These are phyloP conservation scores for Monosporascus sp. DNA, from an alignment of 2,329 filamentous ascomycete genomes.

Conservation along the genomic window DNA sequence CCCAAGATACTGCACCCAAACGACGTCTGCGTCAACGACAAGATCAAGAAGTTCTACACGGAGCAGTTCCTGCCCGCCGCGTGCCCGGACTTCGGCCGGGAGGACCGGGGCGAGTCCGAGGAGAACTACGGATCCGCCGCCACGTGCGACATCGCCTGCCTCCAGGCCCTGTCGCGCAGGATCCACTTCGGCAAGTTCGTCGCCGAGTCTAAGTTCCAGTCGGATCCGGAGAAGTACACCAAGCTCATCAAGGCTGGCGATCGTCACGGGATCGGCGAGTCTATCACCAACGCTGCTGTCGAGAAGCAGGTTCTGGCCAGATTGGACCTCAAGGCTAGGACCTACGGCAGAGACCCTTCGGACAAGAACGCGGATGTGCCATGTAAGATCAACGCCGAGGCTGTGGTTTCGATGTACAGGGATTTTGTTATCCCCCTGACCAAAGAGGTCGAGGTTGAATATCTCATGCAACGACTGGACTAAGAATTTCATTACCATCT, in stretches of 20 bases:
- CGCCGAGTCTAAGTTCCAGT: constrained; percentile 88
- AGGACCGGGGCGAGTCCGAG: constrained; percentile 76
- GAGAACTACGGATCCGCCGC: constrained; percentile 96
- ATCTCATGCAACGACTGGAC: constrained; percentile 87
- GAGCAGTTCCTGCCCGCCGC: constrained; percentile 76
- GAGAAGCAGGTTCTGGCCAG: constrained; percentile 89
- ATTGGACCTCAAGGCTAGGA: constrained; percentile 81
- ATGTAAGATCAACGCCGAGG: constrained; percentile 86
- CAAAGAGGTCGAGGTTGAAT: constrained; percentile 98
- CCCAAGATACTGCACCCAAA: constrained; percentile 84
- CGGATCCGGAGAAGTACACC: constrained; percentile 76
- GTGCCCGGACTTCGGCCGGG: constrained; percentile 71
- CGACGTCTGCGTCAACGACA: constrained; percentile 81
- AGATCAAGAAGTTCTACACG: constrained; percentile 83
- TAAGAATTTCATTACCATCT: constrained; percentile 3
- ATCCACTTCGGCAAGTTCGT: constrained; percentile 99
- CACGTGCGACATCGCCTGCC: constrained; percentile 81
- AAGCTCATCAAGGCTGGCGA: constrained; percentile 77
- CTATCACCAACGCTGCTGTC: constrained; percentile 85
- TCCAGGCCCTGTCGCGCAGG: constrained; percentile 83
- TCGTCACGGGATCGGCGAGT: constrained; percentile 73
- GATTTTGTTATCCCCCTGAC: constrained; percentile 93
- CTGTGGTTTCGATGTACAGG: constrained; percentile 85
- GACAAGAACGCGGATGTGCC: constrained; percentile 49
- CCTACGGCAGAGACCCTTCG: constrained; percentile 87